Percentiles rank a stretch among this genome's conserved stretches.
Evolutionary conservation across 495 filamentous ascomycete species (phyloP).

Genomic region (Neurospora sp.): DNA sequence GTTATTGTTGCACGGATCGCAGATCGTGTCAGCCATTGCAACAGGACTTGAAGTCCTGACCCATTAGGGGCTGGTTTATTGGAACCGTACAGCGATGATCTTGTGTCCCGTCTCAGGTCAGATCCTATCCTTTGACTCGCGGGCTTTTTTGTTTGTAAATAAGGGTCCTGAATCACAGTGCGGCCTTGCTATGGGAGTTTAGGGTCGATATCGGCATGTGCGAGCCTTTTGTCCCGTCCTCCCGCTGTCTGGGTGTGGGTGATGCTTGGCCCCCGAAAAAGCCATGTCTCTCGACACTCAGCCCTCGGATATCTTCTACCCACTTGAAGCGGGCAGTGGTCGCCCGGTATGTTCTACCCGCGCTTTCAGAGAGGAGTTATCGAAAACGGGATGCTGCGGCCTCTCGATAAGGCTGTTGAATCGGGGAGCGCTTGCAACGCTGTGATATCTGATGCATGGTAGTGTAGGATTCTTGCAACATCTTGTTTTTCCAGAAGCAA

Average conservation of each 20-base stretch:
- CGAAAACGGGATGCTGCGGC: not conserved
- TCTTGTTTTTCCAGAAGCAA: not conserved
- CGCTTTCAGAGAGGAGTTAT: not conserved
- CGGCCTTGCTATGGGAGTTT: not conserved
- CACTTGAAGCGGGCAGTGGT: not conserved
- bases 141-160: not conserved
- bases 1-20: not conserved
- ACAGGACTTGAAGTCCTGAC: not conserved
- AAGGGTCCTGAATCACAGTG: not conserved
- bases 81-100: not conserved
- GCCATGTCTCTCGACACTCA: not conserved
- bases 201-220: not conserved
- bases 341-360: not conserved
- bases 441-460: not conserved
- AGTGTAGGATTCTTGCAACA: not conserved
- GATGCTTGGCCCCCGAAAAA: not conserved
- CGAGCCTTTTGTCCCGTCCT: not conserved
- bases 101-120: not conserved
- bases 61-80: not conserved
- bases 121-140: not conserved
- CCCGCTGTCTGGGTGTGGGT: not conserved
- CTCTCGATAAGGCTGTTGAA: not conserved
- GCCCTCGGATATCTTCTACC: not conserved
- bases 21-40: not conserved
- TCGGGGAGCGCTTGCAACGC: not conserved